Base-by-base conservation (phyloP, 2,329 filamentous ascomycete genomes). In the Cladorrhinum sp. region DNA sequence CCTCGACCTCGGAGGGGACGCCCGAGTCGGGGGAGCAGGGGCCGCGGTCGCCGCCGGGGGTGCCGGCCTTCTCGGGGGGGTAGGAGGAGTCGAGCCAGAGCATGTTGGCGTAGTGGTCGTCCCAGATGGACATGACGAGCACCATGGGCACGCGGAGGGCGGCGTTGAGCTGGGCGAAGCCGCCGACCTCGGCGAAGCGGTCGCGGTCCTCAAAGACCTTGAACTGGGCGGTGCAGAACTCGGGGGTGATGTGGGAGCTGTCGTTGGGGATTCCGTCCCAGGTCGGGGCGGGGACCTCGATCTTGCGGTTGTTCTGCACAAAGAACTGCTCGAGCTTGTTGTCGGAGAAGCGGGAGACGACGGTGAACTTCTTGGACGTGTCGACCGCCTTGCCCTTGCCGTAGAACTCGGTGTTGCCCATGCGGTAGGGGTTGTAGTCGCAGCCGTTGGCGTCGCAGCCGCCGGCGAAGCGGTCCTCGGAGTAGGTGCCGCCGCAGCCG, bases 61-160 rank as follows among this genome's bases (percentile, higher is more conserved):
- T 59, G 49, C 73, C 67, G 20, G 71, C 65, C 58, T 69, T 73
- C 64, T 74, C 69, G 54, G 78, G 66, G 24, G 67, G 67, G 61
- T 68, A 69, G 57, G 28, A 61, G 10, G 67, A 68, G 77, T 91
- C 88, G 68, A 92, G 82, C 89, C 89, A 91, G 69, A 88, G 82
- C 87, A 91, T 91, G 76, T 87, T 81, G 69, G 83, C 76, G 62
- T 82, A 74, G 74, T 89, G 82, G 75, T 90, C 87, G 70, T 89
- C 84, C 85, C 85, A 87, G 62, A 81, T 68, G 57, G 76, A 79
- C 72, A 81, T 73, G 67, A 80, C 79, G 28, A 81, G 76, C 30
- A 81, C 79, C 79, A 80, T 80, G 67, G 72, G 71, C 10, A 68
- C 64, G 53, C 71, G 67, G 50, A 80, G 68, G 46, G 76, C 77